Percentiles rank a stretch among this genome's conserved stretches.
Evolutionary conservation across 768 basidiomycete genomes (phyloP).

Genomic region (Termitomyces sp.): DNA sequence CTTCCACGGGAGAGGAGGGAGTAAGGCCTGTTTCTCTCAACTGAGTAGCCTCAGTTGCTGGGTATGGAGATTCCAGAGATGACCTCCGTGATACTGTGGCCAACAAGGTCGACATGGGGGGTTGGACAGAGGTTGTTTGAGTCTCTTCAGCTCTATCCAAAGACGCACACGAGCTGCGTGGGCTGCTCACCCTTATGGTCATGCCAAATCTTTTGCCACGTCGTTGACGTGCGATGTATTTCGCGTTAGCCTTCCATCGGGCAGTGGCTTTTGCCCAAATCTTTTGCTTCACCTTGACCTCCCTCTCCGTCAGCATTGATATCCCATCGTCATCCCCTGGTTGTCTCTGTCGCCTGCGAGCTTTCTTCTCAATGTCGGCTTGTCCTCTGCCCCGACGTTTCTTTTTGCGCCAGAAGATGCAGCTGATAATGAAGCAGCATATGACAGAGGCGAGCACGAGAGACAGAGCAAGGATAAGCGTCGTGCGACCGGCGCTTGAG

Average conservation of each 20-base stretch:
- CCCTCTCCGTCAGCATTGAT: constrained; percentile 36
- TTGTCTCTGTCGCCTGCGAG: constrained; percentile 25
- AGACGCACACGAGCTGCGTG: constrained; percentile 26
- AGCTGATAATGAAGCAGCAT: constrained; percentile 57
- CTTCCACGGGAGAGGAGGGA: constrained; percentile 18
- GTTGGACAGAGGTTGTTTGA: constrained; percentile 5
- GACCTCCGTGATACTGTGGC: constrained; percentile 28
- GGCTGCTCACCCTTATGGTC: constrained; percentile 23
- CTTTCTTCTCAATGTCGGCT: constrained; percentile 55
- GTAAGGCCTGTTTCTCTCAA: neutral
- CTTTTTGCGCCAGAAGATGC: constrained; percentile 58
- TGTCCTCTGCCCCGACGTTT: constrained; percentile 29
- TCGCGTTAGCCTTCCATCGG: constrained; percentile 66
- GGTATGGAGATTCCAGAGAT: constrained; percentile 25
- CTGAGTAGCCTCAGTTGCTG: neutral
- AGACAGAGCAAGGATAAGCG: constrained; percentile 55
- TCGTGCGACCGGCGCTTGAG: constrained; percentile 33
- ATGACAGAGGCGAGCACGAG: constrained; percentile 64
- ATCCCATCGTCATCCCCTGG: constrained; percentile 30
- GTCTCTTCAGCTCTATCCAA: constrained; percentile 12
- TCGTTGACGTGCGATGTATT: constrained; percentile 60
- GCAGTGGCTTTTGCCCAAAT: constrained; percentile 65
- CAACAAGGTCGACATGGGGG: constrained; percentile 19
- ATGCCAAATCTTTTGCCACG: constrained; percentile 39
- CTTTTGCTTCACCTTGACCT: constrained; percentile 50